A percentile compares a stretch with the other conserved stretches of the same genome.
Evolutionary conservation across 2,329 filamentous ascomycete genomes (phyloP).

Genomic region (Fusarium sp.): DNA sequence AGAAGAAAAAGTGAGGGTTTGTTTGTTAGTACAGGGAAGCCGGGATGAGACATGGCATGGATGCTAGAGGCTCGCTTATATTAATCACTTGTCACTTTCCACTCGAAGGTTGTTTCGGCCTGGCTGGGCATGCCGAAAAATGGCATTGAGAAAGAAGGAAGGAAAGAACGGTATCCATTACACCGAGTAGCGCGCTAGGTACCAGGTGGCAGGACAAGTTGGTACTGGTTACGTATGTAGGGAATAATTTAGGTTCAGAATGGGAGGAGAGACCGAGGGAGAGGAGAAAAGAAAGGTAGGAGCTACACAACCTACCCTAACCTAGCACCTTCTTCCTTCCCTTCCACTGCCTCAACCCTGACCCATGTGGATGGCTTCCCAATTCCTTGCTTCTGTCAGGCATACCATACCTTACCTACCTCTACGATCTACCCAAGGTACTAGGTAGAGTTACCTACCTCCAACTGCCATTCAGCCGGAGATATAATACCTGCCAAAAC

Average conservation of each 20-base stretch:
- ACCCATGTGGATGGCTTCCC: constrained; percentile 14
- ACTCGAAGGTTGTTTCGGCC: constrained; percentile 21
- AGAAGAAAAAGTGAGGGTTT: constrained; percentile 16
- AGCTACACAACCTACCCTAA: constrained; percentile 13
- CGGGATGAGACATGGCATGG: constrained; percentile 17
- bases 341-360: constrained; percentile 15
- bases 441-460: neutral
- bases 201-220: neutral
- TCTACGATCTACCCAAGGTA: neutral
- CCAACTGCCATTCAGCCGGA: constrained; percentile 2
- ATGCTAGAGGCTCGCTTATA: constrained; percentile 28
- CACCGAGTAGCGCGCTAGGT: constrained; percentile 10
- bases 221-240: constrained; percentile 11
- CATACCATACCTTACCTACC: neutral
- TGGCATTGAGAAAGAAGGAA: constrained; percentile 26
- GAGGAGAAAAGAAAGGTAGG: constrained; percentile 12
- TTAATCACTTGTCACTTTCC: constrained; percentile 40
- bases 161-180: constrained; percentile 26
- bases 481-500: constrained; percentile 32
- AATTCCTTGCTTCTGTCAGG: constrained; percentile 26
- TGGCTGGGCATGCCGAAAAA: constrained; percentile 12
- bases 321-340: neutral
- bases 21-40: constrained; percentile 13
- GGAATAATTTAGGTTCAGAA: constrained; percentile 29
- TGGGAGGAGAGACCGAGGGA: constrained; percentile 18